Evolutionary conservation across 805 yeast genomes (phyloP), one percentile per base, ranked within the genome.

Genomic region (Maudiozyma barnettii): DNA sequence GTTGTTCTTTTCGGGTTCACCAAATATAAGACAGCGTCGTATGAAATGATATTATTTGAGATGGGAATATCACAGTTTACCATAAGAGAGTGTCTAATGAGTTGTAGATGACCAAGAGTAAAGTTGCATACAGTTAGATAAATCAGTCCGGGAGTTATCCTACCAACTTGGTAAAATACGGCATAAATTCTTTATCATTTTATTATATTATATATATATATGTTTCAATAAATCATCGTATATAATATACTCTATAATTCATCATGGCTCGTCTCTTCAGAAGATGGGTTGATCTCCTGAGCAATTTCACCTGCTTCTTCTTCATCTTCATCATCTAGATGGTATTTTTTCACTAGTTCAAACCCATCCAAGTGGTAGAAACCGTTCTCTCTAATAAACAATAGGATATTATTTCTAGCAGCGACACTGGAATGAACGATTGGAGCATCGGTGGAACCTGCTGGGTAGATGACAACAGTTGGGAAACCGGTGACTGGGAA

Each of bases 401-500:
- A 69, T 51, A 84, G 74, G 55, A 93, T 73, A 29, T 75, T 70
- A 58, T 84, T 88, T 48, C 87, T 68, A 44, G 82, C 82, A 76
- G 98, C 87, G 44, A 75, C 71, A 51, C 88, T 85, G 48, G 74
- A 70, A 71, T 73, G 90, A 37, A 72, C 69, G 50, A 89, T 66
- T 49, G 91, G 89, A 50, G 75, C 72, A 43, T 75, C 68, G 65
- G 81, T 77, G 62, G 79, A 78, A 53, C 85, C 84, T 53, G 96
- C 98, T 60, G 96, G 96, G 75, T 81, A 93, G 49, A 91, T 76
- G 63, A 84, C 76, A 58, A 93, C 72, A 48, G 97, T 91, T 70
- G 99, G 99, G 76, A 86, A 93, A 48, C 97, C 96, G 53, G 77
- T 72, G 57, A 93, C 81, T 42, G 79, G 81, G 55, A 85, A 84